Evolutionary conservation across 2,329 filamentous ascomycete genomes (phyloP).

Genomic region (Aspergillus aculeatus): DNA sequence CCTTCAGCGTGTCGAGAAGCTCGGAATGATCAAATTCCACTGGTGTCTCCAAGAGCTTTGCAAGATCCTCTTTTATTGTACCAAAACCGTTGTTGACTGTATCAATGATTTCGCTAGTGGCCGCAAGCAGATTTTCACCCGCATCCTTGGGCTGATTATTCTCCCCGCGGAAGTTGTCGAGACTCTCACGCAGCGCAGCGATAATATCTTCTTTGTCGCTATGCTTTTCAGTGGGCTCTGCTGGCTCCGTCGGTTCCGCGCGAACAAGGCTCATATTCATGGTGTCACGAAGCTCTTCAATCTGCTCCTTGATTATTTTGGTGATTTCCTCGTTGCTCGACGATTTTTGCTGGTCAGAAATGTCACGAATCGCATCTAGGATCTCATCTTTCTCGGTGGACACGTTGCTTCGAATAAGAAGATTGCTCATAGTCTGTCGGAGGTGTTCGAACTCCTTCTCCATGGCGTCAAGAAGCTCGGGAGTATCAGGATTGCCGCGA

Average conservation of each 20-base stretch:
- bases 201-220: slow-evolving; percentile 64
- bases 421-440: slow-evolving; percentile 71
- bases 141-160: slow-evolving; percentile 54
- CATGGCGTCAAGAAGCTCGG: slow-evolving; percentile 69
- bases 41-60: slow-evolving; percentile 73
- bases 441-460: slow-evolving; percentile 80
- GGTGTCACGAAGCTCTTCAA: slow-evolving; percentile 59
- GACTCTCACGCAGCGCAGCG: slow-evolving; percentile 44
- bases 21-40: slow-evolving; percentile 83
- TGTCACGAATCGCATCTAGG: slow-evolving; percentile 59
- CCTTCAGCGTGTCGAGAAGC: slow-evolving; percentile 81
- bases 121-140: slow-evolving; percentile 53
- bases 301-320: slow-evolving; percentile 56
- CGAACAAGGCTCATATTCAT: slow-evolving; percentile 32
- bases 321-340: slow-evolving; percentile 30
- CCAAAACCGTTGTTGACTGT: slow-evolving; percentile 69
- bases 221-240: slow-evolving; percentile 7
- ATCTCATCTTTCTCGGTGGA: slow-evolving; percentile 60
- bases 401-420: slow-evolving; percentile 62
- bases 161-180: slow-evolving; percentile 51
- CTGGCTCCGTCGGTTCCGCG: slow-evolving; percentile 36
- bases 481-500: slow-evolving; percentile 56
- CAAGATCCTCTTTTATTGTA: slow-evolving; percentile 70
- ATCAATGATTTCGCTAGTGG: slow-evolving; percentile 60
- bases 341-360: slow-evolving; percentile 36